Base-by-base conservation (phyloP, 148 eudicot species). In the Talinum fruticosum region DNA sequence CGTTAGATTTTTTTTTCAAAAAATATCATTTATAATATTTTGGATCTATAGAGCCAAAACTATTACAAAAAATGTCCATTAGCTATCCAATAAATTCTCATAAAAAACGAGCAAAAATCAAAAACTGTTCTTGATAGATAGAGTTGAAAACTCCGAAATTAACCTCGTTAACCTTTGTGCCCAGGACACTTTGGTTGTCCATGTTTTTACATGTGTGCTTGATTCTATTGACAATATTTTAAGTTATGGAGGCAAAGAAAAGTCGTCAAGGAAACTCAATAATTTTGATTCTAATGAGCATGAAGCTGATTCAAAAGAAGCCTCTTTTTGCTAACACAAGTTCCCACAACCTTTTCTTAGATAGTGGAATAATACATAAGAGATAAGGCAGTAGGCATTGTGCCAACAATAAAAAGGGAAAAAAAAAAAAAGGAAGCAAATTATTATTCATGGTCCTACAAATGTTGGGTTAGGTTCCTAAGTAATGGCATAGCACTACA, bases 281-380 rank as follows among this genome's bases (percentile, higher is more conserved):
- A 61, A 78, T 78, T 82, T 78, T 61, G 84, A 82, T 82, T 82
- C 84, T 75, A 82, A 82, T 74, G 44, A 33, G 76, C 72, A 66
- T 78, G 71, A 65, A 76, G 80, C 79, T 69, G 72, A 78, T 74
- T 78, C 84, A 74, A 78, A 82, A 82, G 78, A 47, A 28, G 53
- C 23, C 2, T 54, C 59, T 38, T 68, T 69, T 59, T 19, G 34
- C 14, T 64, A 62, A 61, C 54, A 36, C 53, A 59, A 70, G 62
- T 37, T 51, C 37, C 66, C 62, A 77, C 64, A 66, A 28, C 45
- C 32, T 75, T 30, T 21, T 21, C 33, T 41, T 71, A 38, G n/a
- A 35, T 68, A 8, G 37, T 23, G 36, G 36, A 21, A 21, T 37
- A 68, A 37, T 35, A 41, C 32, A 69, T 37, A 23, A 38, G 70